Evolutionary conservation across 2,329 filamentous ascomycete species (phyloP), one percentile per base, ranked within the genome.

Genomic region (Fusarium coicis): DNA sequence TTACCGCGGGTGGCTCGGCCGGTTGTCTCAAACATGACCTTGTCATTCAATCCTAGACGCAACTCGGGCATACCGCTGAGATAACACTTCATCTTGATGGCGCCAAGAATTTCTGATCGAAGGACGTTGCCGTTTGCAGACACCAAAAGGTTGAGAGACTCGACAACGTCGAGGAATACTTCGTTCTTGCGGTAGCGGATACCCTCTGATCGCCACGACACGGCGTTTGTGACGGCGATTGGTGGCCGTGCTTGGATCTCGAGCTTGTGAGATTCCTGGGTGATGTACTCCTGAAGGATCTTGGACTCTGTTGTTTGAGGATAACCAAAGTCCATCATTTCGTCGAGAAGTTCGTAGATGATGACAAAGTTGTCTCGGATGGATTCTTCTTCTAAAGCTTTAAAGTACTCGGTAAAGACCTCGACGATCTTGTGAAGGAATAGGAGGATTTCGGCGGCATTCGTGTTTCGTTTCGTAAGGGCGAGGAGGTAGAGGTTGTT

Each of bases 311-410:
- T 99, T 15, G 96, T 99, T 83, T 99, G 96, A 10, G 96, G 96
- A 83, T 99, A 98, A 73, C 96, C 96, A 87, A 99, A 99, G 84
- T 99, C 96, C 96, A 99, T 99, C 96, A 99, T 99, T 87, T 99
- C 96, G 81, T 99, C 96, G 72, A 99, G 90, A 70, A 99, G 85
- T 84, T 99, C 96, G 87, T 99, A 99, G 80, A 99, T 99, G 81
- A 99, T 92, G 83, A 99, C 96, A 81, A 99, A 99, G 86, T 99
- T 99, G 87, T 99, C 96, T 78, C 96, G 91, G 82, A 99, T 99
- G 78, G 94, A 97, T 84, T 99, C 96, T 83, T 99, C 96, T 84
- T 99, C 96, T 68, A 99, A 89, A 73, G 97, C 96, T 84, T 99
- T 99, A 89, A 99, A 99, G 87, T 99, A 99, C 84, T 99, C 96